These are phyloP conservation scores for Sistotremastrum suecicum DNA, from an alignment of 768 basidiomycete species.

Conservation along the genomic window DNA sequence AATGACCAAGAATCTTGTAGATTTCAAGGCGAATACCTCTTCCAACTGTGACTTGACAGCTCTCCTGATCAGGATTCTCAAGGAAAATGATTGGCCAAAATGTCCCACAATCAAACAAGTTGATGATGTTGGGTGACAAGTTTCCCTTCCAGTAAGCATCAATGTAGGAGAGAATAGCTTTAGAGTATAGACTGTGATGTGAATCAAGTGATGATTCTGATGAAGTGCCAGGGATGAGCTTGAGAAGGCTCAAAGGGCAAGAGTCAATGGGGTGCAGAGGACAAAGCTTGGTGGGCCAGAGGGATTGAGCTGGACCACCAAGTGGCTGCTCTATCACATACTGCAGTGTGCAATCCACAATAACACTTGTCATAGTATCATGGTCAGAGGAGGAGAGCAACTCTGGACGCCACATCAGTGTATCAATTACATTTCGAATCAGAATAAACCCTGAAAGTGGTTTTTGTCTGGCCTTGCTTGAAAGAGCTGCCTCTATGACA, in stretches of 20 bases:
- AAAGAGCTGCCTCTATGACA: slow-evolving; percentile 45
- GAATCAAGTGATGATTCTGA: slow-evolving; percentile 1
- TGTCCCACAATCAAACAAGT: slow-evolving; percentile 46
- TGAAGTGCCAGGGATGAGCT: slow-evolving; percentile 35
- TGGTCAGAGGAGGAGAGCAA: slow-evolving; percentile 42
- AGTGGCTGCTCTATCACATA: slow-evolving; percentile 49
- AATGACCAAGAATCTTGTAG: no score
- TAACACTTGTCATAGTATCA: slow-evolving; percentile 47
- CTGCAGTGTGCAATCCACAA: slow-evolving; percentile 62
- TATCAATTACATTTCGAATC: slow-evolving; percentile 23
- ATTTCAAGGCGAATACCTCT: no score
- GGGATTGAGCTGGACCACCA: slow-evolving; percentile 19
- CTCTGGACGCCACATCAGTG: slow-evolving; percentile 35
- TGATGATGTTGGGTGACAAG: slow-evolving; percentile 42
- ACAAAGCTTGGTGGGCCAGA: slow-evolving; percentile 47
- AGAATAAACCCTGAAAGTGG: no score
- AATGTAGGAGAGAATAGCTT: slow-evolving; percentile 24
- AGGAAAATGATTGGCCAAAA: slow-evolving; percentile 65
- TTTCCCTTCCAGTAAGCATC: slow-evolving; percentile 47
- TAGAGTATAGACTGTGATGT: slow-evolving; percentile 24
- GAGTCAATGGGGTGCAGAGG: slow-evolving; percentile 42
- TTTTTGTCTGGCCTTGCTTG: no score
- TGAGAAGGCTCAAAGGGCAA: slow-evolving; percentile 35
- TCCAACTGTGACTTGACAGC: slow-evolving; percentile 6
- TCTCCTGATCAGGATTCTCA: slow-evolving; percentile 64